Evolutionary conservation across 306 rosid genomes (phyloP).

Genomic region (Echinosophora koreensis): DNA sequence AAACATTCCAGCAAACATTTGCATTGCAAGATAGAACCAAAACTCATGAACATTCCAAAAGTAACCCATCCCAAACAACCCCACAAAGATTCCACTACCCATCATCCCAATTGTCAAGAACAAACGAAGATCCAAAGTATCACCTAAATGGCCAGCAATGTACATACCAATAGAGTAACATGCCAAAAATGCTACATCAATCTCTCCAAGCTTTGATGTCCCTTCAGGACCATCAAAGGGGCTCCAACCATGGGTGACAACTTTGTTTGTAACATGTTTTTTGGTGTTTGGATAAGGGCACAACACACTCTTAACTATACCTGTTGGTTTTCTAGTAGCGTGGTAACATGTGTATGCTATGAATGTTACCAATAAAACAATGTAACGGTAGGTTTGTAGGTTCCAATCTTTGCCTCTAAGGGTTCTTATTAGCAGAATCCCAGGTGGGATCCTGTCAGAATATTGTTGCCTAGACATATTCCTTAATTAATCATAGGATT

Average conservation of each 20-base stretch:
- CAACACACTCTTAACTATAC: constrained; percentile 76
- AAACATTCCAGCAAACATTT: constrained; percentile 80
- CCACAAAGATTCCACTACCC: constrained; percentile 78
- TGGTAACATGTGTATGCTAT: constrained; percentile 82
- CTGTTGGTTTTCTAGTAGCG: constrained; percentile 77
- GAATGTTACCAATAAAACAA: constrained; percentile 66
- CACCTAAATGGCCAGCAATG: constrained; percentile 82
- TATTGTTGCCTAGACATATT: constrained; percentile 35
- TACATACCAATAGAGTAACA: constrained; percentile 80
- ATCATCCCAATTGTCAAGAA: constrained; percentile 73
- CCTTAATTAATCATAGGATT: no score
- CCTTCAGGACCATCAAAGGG: constrained; percentile 76
- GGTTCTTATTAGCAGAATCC: constrained; percentile 59
- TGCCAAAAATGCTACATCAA: constrained; percentile 76
- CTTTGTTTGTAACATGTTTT: neutral
- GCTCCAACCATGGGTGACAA: constrained; percentile 56
- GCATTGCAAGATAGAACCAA: constrained; percentile 69
- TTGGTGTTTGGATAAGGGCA: constrained; percentile 54
- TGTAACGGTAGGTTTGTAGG: constrained; percentile 64
- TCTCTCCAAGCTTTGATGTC: constrained; percentile 72
- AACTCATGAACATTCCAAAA: constrained; percentile 71
- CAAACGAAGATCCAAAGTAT: constrained; percentile 67
- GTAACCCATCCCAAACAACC: constrained; percentile 78
- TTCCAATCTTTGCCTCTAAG: constrained; percentile 65
- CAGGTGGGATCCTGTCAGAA: constrained; percentile 61